Evolutionary conservation across 2,329 filamentous ascomycete species (phyloP), one percentile per base, ranked within the genome.

Genomic region (Fusarium torulosum): DNA sequence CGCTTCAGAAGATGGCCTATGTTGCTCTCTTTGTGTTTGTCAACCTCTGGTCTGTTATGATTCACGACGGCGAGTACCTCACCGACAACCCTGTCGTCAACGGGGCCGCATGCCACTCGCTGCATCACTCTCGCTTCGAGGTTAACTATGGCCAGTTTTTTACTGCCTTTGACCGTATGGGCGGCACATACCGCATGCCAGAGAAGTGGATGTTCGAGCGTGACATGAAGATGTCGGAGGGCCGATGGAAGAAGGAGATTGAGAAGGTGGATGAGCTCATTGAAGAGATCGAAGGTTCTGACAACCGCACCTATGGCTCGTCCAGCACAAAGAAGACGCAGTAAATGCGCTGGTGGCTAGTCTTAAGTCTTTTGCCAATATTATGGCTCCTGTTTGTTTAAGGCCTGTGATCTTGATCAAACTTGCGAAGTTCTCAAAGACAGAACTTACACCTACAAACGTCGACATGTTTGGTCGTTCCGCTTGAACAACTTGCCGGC

Each of bases 1-100:
- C 95, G 1, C 86, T 98, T 31, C 93, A 97, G 79, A 97, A 97
- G 82, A 86, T 93, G 76, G 91, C 93, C 29, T 97, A 94, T 75
- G 89, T 97, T 51, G 85, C 85, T 14, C 88, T 97, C 37, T 98
- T 97, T 81, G 83, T 91, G 72, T 96, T 97, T 77, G 92, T 98
- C 83, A 97, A 98, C 81, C 88, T 97, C 80, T 98, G 95, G 95
- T 97, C 94, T 38, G 93, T 98, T 73, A 86, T 97, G 81, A 97
- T 98, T 75, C 89, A 98, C 79, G 95, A 98, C 74, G 95, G 95
- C 74, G 95, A 98, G 81, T 97, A 97, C 77, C 88, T 96, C 17
- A 91, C 93, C 75, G 92, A 97, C 81, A 93, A 91, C 74, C 91
- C 93, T n/a, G 79, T 97, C 71, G 89, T 97, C 80, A 98, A 98